Evolutionary conservation across 179 eudicot species (phyloP), one percentile per base, ranked within the genome.

Genomic region (Nepenthes alata): DNA sequence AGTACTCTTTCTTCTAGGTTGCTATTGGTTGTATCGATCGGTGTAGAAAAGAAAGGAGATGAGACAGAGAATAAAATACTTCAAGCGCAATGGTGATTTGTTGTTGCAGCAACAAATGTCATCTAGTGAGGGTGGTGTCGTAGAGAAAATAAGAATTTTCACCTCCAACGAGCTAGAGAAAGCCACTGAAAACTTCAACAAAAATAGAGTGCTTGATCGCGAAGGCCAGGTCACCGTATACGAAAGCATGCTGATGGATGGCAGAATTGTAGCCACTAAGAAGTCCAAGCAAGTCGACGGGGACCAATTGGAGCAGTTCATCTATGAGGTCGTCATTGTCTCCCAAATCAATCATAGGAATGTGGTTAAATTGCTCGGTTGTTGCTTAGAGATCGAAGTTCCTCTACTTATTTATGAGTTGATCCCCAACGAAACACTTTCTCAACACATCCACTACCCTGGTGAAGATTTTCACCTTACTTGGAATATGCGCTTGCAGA

Each of bases 181-280:
- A 59, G 84, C 84, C 49, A 77, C 87, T 5, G 73, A 80, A 44
- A 35, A 69, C 41, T 83, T 70, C 62, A 72, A 79, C 39, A 44
- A 56, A 34, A 64, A 72, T 63, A 67, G 69, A 37, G 72, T 83
- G 58, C 67, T 83, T 10, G 85, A 84, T n/a, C 74, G 69, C 63
- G 84, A 84, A 47, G 83, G 86, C 15, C 78, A 62, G 67, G 78
- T 74, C 15, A 75, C 76, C 0, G 72, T 78, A 11, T 78, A 67
- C 63, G 74, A 74, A 65, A 80, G 80, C n/a, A 64, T 70, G 64
- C 7, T 80, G 16, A 37, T 54, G 2, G 76, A 80, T 38, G 70
- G 77, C 38, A 71, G 52, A 39, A 60, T 76, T 9, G 53, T 80
- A 3, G 78, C 78, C 0, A 56, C 72, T 0, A 80, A 77, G 55